Evolutionary conservation across 2,329 filamentous ascomycete genomes (phyloP), one percentile per base, ranked within the genome.

Genomic region (Curvularia sp.): DNA sequence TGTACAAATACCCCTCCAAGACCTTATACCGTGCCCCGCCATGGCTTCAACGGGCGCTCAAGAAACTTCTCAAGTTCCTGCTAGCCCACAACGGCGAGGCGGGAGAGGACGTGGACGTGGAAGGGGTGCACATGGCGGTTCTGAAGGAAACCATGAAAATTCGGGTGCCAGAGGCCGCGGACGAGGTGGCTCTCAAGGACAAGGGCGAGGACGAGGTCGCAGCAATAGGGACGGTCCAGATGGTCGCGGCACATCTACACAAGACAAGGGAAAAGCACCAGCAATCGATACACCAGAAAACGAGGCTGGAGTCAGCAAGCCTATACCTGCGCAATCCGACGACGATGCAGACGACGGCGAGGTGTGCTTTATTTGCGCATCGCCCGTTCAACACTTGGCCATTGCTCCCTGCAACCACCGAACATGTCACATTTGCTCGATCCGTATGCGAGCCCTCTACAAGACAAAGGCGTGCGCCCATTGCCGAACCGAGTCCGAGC

Each of bases 391-490:
- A 49, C 93, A 98, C 80, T 88, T 92, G 69, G 90, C 93, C 9
- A 88, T 99, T 64, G 88, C 93, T 31, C 94, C 95, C 20, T 99
- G 95, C 80, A 98, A 97, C 77, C 95, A 99, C 79, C 86, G 91
- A 57, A 97, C 94, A 49, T 99, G 95, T 75, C 95, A 99, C 79
- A 97, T 98, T 65, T 99, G 95, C 77, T 89, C 93, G 9, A 81
- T 99, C 67, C 87, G 95, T 59, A 87, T 98, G 86, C 87, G 95
- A 68, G 95, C 94, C 0, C 81, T 99, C 44, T 99, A 98, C 80
- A 98, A 97, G 82, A 96, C 89, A 60, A 96, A 96, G 77, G 91
- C 93, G 64, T 99, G 95, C 78, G 91, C 93, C n/a, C 93, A 98
- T 77, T 99, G 95, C 76, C 85, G 95, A 84, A 90, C 89, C 2